Conservation (phyloP, 768 basidiomycete species). For the Candolleomyces efflorescens region DNA sequence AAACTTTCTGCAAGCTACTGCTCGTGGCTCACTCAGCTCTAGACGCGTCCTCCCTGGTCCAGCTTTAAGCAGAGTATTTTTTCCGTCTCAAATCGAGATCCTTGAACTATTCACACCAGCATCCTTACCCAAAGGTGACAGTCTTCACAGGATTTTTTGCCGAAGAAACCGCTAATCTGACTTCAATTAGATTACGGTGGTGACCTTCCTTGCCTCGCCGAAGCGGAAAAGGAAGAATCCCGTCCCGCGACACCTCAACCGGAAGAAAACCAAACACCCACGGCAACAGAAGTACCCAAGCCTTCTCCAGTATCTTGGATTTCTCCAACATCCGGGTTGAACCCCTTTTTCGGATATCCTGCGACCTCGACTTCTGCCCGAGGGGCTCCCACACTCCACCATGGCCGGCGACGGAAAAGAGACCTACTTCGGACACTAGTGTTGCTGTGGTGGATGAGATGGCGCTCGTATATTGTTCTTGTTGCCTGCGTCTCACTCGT, state of each 20-base stretch:
- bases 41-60: conserved; percentile 61
- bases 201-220: conserved; percentile 44
- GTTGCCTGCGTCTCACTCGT: conserved; percentile 28
- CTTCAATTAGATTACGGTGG: conserved; percentile 62
- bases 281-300: no score
- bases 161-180: conserved; percentile 15
- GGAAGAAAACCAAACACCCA: no score
- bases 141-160: conserved; percentile 8
- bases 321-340: conserved; percentile 55
- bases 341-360: conserved; percentile 78
- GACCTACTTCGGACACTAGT: conserved; percentile 62
- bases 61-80: conserved; percentile 61
- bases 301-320: conserved; percentile 20
- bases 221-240: conserved; percentile 12
- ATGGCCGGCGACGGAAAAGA: conserved; percentile 65
- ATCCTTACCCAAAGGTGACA: conserved; percentile 55
- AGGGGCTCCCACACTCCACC: conserved; percentile 41
- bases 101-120: conserved; percentile 48
- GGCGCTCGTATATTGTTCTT: conserved; percentile 43
- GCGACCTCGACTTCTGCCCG: conserved; percentile 25
- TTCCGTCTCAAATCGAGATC: conserved; percentile 54
- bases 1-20: not conserved
- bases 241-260: conserved; percentile 9
- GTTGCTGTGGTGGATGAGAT: conserved; percentile 62
- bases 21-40: conserved; percentile 10